A percentile compares a stretch with the other conserved stretches of the same genome.
Evolutionary conservation across 2,329 filamentous ascomycete genomes (phyloP).

Genomic region (Cryphonectria japonica): DNA sequence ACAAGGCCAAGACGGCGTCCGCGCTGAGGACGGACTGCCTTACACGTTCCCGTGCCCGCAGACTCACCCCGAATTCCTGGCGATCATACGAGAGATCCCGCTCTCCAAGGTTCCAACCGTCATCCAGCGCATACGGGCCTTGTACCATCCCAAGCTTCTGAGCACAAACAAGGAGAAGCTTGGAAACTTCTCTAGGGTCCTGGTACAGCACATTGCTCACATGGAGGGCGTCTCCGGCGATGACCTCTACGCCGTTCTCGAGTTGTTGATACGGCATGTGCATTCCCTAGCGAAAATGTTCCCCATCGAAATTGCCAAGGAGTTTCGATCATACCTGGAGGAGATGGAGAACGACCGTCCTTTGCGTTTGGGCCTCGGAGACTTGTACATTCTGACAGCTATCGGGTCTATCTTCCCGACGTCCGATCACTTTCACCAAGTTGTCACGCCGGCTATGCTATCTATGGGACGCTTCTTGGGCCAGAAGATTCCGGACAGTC

Average conservation of each 20-base stretch:
- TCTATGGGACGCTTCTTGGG: conserved; percentile 83
- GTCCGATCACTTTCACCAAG: conserved; percentile 95
- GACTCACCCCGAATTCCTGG: conserved; percentile 74
- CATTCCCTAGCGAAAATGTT: conserved; percentile 91
- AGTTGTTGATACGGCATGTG: conserved; percentile 83
- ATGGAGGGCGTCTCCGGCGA: conserved; percentile 51
- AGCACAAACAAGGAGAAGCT: conserved; percentile 85
- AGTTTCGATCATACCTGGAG: conserved; percentile 75
- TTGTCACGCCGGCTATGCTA: conserved; percentile 87
- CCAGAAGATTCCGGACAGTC: conserved; percentile 68
- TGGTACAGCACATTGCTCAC: conserved; percentile 66
- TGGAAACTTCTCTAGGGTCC: conserved; percentile 64
- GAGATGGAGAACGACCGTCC: conserved; percentile 55
- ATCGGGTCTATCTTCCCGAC: conserved; percentile 88
- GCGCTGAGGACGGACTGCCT: conserved; percentile 62
- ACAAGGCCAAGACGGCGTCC: conserved; percentile 47
- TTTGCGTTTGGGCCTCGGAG: conserved; percentile 63
- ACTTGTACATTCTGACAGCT: conserved; percentile 82
- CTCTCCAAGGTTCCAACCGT: conserved; percentile 72
- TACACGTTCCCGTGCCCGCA: conserved; percentile 88
- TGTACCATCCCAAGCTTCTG: conserved; percentile 89
- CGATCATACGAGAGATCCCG: conserved; percentile 64
- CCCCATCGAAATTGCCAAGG: conserved; percentile 74
- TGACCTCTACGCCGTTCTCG: conserved; percentile 67
- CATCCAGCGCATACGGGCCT: conserved; percentile 84